These are phyloP conservation scores for Neurospora hispaniola DNA, from an alignment of 495 filamentous ascomycete genomes.

Conservation along the genomic window DNA sequence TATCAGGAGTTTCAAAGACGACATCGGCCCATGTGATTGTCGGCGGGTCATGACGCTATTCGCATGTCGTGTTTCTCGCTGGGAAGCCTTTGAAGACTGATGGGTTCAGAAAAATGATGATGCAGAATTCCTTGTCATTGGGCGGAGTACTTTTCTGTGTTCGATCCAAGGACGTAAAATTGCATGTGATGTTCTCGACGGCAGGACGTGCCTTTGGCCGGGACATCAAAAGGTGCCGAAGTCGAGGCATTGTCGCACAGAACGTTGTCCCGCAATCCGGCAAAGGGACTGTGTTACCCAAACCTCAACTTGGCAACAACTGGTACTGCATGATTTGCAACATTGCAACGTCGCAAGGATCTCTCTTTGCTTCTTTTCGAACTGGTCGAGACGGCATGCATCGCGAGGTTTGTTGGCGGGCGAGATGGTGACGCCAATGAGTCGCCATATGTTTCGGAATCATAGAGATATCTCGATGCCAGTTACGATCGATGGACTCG, in stretches of 20 bases:
- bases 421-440: background rate
- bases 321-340: background rate
- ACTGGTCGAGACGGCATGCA: background rate
- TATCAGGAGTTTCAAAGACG: background rate
- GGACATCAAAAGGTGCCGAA: background rate
- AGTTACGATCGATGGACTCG: background rate
- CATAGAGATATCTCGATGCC: background rate
- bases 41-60: background rate
- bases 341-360: background rate
- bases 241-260: background rate
- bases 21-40: background rate
- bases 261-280: background rate
- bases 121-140: background rate
- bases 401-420: background rate
- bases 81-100: background rate
- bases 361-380: background rate
- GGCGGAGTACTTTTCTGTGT: background rate
- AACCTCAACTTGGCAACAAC: background rate
- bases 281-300: background rate
- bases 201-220: background rate
- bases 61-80: background rate
- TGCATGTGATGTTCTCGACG: background rate
- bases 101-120: background rate
- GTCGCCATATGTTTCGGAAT: background rate
- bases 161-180: background rate